phyloP scores from a whole-genome alignment of 2,329 filamentous ascomycete genomes.

The Zymoseptoria brevis region DNA sequence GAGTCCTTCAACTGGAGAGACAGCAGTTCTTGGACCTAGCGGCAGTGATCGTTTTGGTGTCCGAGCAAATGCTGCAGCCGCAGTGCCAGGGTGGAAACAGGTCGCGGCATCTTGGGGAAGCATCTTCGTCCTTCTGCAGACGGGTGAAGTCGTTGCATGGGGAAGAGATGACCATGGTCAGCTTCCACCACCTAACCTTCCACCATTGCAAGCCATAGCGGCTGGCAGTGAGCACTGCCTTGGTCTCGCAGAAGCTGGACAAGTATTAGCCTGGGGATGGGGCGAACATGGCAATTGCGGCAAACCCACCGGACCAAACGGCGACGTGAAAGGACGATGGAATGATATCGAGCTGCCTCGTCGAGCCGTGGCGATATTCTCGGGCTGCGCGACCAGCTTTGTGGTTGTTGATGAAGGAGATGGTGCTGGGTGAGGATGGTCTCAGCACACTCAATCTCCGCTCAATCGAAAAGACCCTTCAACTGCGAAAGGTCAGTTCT shows the following conservation, averaged over 20 bases:
- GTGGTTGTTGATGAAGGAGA: conserved; percentile 44
- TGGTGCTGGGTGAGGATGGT: background rate
- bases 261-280: conserved; percentile 87
- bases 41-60: conserved; percentile 59
- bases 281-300: conserved; percentile 97
- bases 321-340: conserved; percentile 61
- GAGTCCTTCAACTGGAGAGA: conserved; percentile 46
- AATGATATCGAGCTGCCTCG: conserved; percentile 54
- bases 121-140: conserved; percentile 59
- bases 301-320: conserved; percentile 50
- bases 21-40: conserved; percentile 63
- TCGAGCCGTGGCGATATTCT: conserved; percentile 57
- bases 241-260: conserved; percentile 54
- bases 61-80: conserved; percentile 40
- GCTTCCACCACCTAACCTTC: conserved; percentile 56
- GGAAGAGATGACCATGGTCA: conserved; percentile 82
- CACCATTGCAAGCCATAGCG: conserved; percentile 55
- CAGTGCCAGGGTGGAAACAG: conserved; percentile 53
- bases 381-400: conserved; percentile 90
- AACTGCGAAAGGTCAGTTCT: conserved; percentile 24
- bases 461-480: conserved; percentile 34
- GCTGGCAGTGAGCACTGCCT: conserved; percentile 88
- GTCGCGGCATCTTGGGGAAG: conserved; percentile 76
- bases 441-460: background rate
- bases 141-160: conserved; percentile 62